Percentiles rank a stretch among this genome's conserved stretches.
phyloP scores from a whole-genome alignment of 805 yeast species.

The Kodamaea neixiangensis region DNA sequence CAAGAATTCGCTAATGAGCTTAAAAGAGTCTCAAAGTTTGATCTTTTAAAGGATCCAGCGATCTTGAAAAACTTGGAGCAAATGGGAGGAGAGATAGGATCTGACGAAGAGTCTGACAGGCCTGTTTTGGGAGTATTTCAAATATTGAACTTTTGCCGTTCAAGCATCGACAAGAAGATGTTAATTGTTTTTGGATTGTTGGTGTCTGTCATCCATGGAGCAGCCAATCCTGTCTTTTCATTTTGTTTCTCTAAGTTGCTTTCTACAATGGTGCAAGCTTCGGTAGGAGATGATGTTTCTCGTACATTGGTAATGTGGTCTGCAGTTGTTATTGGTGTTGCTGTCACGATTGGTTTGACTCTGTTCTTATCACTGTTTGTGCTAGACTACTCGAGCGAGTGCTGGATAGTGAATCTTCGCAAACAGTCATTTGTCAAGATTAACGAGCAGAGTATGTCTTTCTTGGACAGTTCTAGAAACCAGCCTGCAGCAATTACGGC shows the following conservation, averaged over 20 bases:
- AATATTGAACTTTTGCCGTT: constrained; percentile 27
- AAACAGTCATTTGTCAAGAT: constrained; percentile 49
- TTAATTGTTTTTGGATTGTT: constrained; percentile 52
- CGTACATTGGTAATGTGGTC: constrained; percentile 63
- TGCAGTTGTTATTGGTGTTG: constrained; percentile 58
- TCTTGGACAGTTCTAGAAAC: constrained; percentile 46
- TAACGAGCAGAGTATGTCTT: constrained; percentile 51
- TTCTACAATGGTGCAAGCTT: constrained; percentile 56
- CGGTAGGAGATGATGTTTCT: constrained; percentile 30
- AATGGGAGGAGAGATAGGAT: background rate
- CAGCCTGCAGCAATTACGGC: constrained; percentile 60
- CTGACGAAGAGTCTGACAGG: background rate
- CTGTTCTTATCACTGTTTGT: constrained; percentile 52
- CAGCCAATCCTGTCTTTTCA: constrained; percentile 74
- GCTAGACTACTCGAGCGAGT: constrained; percentile 63
- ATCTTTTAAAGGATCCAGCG: constrained; percentile 24
- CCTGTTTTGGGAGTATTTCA: constrained; percentile 18
- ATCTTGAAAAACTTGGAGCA: constrained; percentile 25
- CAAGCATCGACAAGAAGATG: constrained; percentile 20
- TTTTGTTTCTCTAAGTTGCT: constrained; percentile 72
- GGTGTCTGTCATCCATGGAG: constrained; percentile 58
- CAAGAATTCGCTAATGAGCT: background rate
- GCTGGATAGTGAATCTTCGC: constrained; percentile 62
- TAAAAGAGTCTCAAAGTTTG: constrained; percentile 10
- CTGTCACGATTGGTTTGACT: constrained; percentile 61